Evolutionary conservation across 805 yeast species (phyloP), one percentile per base, ranked within the genome.

Genomic region (Scheffersomyces stipitis): DNA sequence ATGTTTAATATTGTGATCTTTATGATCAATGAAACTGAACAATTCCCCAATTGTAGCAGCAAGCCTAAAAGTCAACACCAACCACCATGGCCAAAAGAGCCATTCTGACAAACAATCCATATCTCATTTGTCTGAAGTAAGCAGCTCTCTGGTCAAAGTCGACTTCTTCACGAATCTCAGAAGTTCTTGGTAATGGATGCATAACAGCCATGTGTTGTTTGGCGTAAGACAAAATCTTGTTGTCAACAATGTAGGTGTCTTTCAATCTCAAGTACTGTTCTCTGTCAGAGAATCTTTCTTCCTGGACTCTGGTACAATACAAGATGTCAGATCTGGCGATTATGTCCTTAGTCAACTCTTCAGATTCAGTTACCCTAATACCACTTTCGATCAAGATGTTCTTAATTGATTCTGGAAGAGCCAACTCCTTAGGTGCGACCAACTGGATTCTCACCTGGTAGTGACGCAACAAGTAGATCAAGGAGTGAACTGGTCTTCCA

Each of bases 121-220:
- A 91, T 66, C 95, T 85, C 99, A 93, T 93, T 75, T 93, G 98
- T 80, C 99, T 86, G 78, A 93, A 93, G 74, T 93, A 93, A 41
- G 99, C 98, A 48, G 99, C 98, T 66, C 99, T 86, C 67, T 91
- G 97, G 69, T 93, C 99, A 60, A 91, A 93, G 65, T 93, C 99
- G 56, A 93, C 98, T 72, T 93, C 99, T 70, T 90, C 98, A 58
- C 86, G 86, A 53, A 93, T 91, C 71, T 93, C 99, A 56, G 81
- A 84, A 48, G 88, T 90, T 68, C 99, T 86, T 62, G 99, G 99
- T 55, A 93, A 79, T 62, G 99, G 99, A 64, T 93, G 99, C 96
- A 93, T 84, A 47, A 93, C 85, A 65, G 96, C 88, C 98, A 93
- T 93, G 69, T 93, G 96, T 64, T 88, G 89, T 72, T 95, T 93